These are phyloP conservation scores for Starmerella asiatica DNA, from an alignment of 805 yeast species.

Conservation along the genomic window DNA sequence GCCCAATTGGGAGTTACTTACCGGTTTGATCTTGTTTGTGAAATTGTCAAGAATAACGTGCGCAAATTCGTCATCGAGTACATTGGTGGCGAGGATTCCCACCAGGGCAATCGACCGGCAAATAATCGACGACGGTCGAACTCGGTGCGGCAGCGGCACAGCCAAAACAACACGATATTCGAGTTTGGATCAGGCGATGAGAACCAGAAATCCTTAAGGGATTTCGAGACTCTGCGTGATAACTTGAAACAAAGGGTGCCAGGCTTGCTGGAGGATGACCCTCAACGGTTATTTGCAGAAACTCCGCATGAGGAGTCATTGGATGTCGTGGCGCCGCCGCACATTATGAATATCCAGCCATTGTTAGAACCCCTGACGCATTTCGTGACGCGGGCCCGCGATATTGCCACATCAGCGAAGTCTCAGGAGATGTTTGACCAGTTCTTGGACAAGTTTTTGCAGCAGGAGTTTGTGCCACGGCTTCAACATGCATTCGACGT, in stretches of 20 bases:
- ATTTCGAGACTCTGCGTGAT: slow-evolving; percentile 31
- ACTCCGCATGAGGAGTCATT: slow-evolving; percentile 16
- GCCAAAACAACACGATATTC: too few relatives aligned
- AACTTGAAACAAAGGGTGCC: slow-evolving; percentile 55
- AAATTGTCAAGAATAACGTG: slow-evolving; percentile 32
- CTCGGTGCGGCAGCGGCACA: neutral
- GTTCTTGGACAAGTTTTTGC: slow-evolving; percentile 54
- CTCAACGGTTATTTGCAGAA: slow-evolving; percentile 19
- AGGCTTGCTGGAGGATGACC: slow-evolving; percentile 40
- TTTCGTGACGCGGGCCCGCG: slow-evolving; percentile 47
- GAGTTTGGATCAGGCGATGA: slow-evolving; percentile 23
- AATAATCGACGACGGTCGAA: neutral
- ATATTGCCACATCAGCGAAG: slow-evolving; percentile 31
- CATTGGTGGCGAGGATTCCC: slow-evolving; percentile 11
- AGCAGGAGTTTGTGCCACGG: slow-evolving; percentile 46
- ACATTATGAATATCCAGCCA: slow-evolving; percentile 66
- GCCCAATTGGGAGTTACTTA: slow-evolving; percentile 23
- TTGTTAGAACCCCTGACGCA: slow-evolving; percentile 59
- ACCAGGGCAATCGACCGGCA: neutral
- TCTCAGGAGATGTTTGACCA: slow-evolving; percentile 13
- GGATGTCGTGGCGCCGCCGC: slow-evolving; percentile 32
- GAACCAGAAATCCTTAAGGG: slow-evolving; percentile 22
- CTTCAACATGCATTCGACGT: slow-evolving; percentile 42
- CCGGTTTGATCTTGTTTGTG: slow-evolving; percentile 34
- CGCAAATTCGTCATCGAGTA: slow-evolving; percentile 16